Percentiles rank a stretch among this genome's conserved stretches.
These are phyloP conservation scores for Primulina eburnea DNA, from an alignment of 257 asterid genomes.

Conservation along the genomic window DNA sequence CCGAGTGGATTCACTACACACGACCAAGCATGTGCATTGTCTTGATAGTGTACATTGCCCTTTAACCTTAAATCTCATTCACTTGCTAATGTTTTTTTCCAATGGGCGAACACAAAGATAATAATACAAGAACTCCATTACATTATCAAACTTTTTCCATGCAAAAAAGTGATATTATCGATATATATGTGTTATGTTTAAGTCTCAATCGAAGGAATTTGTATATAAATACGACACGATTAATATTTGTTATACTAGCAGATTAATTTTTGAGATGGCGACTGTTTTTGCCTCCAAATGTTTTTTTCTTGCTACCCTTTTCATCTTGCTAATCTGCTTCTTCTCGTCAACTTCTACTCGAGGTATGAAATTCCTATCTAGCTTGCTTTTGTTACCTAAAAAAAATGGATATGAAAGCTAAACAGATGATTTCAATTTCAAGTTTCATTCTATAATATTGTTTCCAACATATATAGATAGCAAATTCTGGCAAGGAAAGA, in stretches of 20 bases:
- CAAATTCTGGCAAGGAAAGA: too few relatives aligned
- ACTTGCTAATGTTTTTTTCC: neutral
- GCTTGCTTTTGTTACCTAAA: too few relatives aligned
- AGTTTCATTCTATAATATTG: too few relatives aligned
- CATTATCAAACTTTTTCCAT: neutral
- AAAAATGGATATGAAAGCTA: too few relatives aligned
- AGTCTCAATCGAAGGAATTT: too few relatives aligned
- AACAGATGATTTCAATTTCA: too few relatives aligned
- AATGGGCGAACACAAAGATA: neutral
- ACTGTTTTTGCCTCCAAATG: constrained; percentile 19
- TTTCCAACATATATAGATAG: too few relatives aligned
- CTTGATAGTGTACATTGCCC: neutral
- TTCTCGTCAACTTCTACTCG: constrained; percentile 18
- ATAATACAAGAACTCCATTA: too few relatives aligned
- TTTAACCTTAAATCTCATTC: neutral
- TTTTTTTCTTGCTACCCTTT: constrained; percentile 22
- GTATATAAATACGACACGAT: too few relatives aligned
- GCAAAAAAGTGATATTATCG: constrained; percentile 12
- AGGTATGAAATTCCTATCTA: constrained; percentile 18
- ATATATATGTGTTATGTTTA: too few relatives aligned
- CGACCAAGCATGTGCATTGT: constrained; percentile 29
- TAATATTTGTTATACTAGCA: too few relatives aligned
- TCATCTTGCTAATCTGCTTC: constrained; percentile 25
- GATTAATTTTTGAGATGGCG: constrained; percentile 11
- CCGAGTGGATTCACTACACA: neutral